phyloP scores from a whole-genome alignment of 192 early-diverging fungal genomes.

The Umbelopsis ramanniana region DNA sequence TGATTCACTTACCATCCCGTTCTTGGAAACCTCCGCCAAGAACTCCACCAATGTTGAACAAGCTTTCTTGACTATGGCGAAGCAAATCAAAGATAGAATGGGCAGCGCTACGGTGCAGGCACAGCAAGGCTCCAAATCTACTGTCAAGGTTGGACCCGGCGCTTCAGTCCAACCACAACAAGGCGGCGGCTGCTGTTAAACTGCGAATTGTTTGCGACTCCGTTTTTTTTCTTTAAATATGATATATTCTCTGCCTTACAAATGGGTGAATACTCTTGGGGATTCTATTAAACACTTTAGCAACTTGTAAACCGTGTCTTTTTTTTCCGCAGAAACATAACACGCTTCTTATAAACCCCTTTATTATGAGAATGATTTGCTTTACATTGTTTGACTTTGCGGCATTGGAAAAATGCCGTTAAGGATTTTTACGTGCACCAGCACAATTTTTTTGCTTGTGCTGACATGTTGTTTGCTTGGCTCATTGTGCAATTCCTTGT shows the following conservation, averaged over 20 bases:
- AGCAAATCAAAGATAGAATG: slow-evolving; percentile 97
- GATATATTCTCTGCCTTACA: slow-evolving; percentile 23
- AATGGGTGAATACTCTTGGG: slow-evolving; percentile 12
- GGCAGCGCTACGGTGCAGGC: slow-evolving; percentile 40
- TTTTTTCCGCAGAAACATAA: slow-evolving; percentile 2
- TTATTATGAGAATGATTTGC: neutral
- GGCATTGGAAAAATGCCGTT: neutral
- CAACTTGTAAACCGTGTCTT: slow-evolving; percentile 21
- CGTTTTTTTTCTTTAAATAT: slow-evolving; percentile 3
- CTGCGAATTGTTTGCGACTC: neutral
- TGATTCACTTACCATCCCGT: slow-evolving; percentile 84
- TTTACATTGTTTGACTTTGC: neutral
- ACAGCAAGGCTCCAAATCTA: slow-evolving; percentile 38
- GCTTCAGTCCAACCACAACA: slow-evolving; percentile 43
- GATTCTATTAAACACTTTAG: slow-evolving; percentile 19
- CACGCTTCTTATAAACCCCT: slow-evolving; percentile 12
- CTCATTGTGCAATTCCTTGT: slow-evolving; percentile 30
- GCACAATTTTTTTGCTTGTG: neutral
- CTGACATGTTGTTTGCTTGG: slow-evolving; percentile 7
- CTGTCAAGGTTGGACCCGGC: slow-evolving; percentile 44
- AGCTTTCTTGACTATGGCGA: slow-evolving; percentile 99
- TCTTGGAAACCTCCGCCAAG: slow-evolving; percentile 98
- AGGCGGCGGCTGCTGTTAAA: slow-evolving; percentile 44
- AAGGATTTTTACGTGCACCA: neutral
- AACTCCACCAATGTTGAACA: slow-evolving; percentile 97